Percentiles rank a stretch among this genome's conserved stretches.
Evolutionary conservation across 305 asterid genomes (phyloP).

Genomic region (Solanum chacoense): DNA sequence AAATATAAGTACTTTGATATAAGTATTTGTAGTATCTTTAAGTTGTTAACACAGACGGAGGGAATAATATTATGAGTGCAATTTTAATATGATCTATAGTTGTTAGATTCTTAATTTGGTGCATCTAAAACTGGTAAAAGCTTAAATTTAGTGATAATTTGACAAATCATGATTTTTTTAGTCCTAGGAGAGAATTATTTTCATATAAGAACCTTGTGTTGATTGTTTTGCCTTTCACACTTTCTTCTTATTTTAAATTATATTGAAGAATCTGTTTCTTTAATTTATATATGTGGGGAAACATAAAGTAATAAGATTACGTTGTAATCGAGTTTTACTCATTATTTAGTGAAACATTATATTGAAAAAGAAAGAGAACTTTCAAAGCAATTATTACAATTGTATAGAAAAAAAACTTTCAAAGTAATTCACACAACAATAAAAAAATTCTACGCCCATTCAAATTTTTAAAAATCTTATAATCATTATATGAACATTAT

Average conservation of each 20-base stretch:
- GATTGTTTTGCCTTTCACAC: neutral
- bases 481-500: neutral
- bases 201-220: neutral
- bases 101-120: neutral
- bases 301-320: neutral
- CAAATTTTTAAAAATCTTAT: neutral
- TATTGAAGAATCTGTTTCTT: neutral
- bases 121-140: neutral
- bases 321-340: neutral
- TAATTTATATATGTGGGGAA: neutral
- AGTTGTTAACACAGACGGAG: neutral
- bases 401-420: neutral
- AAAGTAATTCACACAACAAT: neutral
- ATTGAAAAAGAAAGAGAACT: neutral
- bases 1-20: neutral
- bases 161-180: neutral
- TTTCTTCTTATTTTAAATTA: neutral
- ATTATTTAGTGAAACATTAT: neutral
- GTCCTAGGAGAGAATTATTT: neutral
- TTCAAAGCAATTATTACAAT: neutral
- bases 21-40: neutral
- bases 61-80: neutral
- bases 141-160: neutral
- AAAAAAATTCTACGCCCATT: neutral
- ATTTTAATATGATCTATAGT: neutral